Conservation (phyloP, 176 grass and related monocot genomes). For the Cenchrus purpureus region DNA sequence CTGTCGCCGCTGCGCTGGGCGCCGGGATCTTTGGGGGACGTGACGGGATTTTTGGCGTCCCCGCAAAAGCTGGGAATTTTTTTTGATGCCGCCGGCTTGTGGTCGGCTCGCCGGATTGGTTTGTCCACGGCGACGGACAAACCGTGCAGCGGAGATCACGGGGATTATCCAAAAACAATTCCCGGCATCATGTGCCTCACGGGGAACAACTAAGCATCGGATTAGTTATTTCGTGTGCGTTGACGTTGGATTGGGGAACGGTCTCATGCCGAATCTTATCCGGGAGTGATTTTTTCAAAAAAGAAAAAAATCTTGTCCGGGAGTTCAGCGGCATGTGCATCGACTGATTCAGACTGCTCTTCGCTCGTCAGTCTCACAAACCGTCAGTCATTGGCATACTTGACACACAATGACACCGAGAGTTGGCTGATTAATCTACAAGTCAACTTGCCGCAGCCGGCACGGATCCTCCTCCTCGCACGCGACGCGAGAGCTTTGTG, state of each 20-base stretch:
- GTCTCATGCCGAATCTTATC: constrained; percentile 20
- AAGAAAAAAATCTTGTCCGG: no score
- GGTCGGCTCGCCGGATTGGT: neutral
- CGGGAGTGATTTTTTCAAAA: no score
- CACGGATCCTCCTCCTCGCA: neutral
- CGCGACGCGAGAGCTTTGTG: neutral
- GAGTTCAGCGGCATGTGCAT: constrained; percentile 2
- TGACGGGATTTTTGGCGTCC: neutral
- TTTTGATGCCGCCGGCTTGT: neutral
- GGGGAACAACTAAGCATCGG: neutral
- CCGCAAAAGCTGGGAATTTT: constrained; percentile 15
- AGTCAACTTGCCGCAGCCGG: neutral
- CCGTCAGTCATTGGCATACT: neutral
- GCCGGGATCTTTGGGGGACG: neutral
- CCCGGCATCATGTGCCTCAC: neutral
- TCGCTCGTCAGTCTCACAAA: neutral
- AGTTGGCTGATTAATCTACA: neutral
- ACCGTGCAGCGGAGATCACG: neutral
- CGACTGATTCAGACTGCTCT: neutral
- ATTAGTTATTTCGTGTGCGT: neutral
- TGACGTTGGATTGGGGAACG: neutral
- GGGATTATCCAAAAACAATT: no score
- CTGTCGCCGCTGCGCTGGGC: neutral
- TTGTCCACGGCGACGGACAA: neutral
- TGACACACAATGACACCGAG: neutral